A percentile compares a stretch with the other conserved stretches of the same genome.
Evolutionary conservation across 2,329 filamentous ascomycete genomes (phyloP).

Genomic region (Sporothrix phasma): DNA sequence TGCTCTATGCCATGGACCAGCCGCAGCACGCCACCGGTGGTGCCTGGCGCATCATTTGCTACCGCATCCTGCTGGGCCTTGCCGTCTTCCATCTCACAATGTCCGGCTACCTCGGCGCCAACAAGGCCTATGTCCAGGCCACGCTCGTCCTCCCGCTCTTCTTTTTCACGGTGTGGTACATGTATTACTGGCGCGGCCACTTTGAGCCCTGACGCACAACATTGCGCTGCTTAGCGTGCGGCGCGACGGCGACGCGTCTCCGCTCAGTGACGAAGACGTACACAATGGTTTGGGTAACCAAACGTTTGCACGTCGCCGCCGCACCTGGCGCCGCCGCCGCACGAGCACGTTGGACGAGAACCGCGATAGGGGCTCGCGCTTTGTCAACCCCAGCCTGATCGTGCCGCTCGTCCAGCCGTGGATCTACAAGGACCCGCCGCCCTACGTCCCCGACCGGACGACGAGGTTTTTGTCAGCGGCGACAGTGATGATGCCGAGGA

Average conservation of each 20-base stretch:
- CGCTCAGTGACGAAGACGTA: conserved; percentile 31
- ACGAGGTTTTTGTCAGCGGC: conserved; percentile 12
- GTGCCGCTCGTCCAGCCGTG: conserved; percentile 60
- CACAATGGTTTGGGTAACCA: conserved; percentile 31
- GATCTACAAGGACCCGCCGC: conserved; percentile 52
- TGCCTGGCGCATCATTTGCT: conserved; percentile 95
- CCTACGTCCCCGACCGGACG: conserved; percentile 22
- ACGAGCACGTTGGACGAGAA: conserved; percentile 63
- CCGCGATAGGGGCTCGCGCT: conserved; percentile 57
- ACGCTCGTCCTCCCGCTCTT: conserved; percentile 67
- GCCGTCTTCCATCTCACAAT: conserved; percentile 86
- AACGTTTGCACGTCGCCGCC: conserved; percentile 20
- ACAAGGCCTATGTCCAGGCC: conserved; percentile 62
- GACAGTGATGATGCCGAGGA: neutral
- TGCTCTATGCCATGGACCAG: conserved; percentile 97
- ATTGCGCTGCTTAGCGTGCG: conserved; percentile 84
- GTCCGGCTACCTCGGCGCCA: conserved; percentile 71
- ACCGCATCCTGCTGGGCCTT: conserved; percentile 76
- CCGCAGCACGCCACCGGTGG: conserved; percentile 86
- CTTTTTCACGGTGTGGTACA: conserved; percentile 78
- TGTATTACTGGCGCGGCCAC: conserved; percentile 65
- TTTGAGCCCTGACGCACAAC: conserved; percentile 87
- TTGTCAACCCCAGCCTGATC: conserved; percentile 67
- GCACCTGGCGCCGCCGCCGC: conserved; percentile 30
- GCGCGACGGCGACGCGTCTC: conserved; percentile 45